These are phyloP conservation scores for Phytophthora crassamura DNA, from an alignment of 352 stramenopile species.

Conservation along the genomic window DNA sequence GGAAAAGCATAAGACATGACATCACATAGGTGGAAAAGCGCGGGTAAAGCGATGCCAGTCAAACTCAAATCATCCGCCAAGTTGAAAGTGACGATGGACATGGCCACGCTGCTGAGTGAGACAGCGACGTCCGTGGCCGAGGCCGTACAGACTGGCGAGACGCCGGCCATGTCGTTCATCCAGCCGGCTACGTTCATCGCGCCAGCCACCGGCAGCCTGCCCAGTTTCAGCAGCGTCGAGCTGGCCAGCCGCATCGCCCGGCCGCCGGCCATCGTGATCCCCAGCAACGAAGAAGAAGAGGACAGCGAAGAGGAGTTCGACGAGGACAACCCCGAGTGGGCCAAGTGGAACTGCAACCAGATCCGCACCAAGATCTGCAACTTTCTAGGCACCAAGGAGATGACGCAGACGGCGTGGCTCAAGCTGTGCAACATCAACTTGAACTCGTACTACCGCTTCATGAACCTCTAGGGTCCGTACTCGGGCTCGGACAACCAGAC, in stretches of 20 bases:
- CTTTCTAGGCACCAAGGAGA: constrained; percentile 58
- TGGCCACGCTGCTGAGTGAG: constrained; percentile 21
- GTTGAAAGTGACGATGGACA: constrained; percentile 13
- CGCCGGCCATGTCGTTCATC: not conserved
- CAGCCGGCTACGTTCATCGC: not conserved
- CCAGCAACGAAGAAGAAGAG: constrained; percentile 2
- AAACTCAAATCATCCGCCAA: constrained; percentile 11
- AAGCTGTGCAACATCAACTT: constrained; percentile 48
- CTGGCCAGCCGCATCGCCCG: not conserved
- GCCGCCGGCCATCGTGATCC: constrained; percentile 2
- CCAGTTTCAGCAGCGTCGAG: no score
- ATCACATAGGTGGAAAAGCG: constrained; percentile 5
- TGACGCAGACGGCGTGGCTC: constrained; percentile 58
- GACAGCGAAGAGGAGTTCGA: constrained; percentile 32
- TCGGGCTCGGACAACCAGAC: constrained; percentile 47
- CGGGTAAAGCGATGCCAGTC: constrained; percentile 1
- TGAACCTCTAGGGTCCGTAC: constrained; percentile 58
- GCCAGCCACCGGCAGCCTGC: not conserved
- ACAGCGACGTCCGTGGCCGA: constrained; percentile 21
- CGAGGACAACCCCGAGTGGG: constrained; percentile 30
- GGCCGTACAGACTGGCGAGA: not conserved
- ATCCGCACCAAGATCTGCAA: constrained; percentile 54
- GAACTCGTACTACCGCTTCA: constrained; percentile 61
- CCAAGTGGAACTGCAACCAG: constrained; percentile 51
- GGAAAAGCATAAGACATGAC: not conserved